phyloP scores from a whole-genome alignment of 2,329 filamentous ascomycete genomes.

The Neonectria faginata region DNA sequence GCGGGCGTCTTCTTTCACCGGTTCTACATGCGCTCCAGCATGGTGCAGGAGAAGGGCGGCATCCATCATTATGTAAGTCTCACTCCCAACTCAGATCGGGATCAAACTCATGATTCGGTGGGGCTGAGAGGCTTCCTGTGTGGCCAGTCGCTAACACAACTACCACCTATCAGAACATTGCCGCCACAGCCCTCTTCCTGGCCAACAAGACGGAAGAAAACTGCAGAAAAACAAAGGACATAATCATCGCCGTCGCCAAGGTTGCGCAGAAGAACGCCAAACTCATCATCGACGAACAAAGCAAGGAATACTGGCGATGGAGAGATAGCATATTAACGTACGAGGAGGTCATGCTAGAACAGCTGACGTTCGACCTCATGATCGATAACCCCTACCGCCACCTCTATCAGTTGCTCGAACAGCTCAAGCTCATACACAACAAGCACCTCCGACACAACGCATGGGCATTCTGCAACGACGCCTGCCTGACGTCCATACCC shows the following conservation, averaged over 20 bases:
- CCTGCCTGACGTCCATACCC: constrained; percentile 84
- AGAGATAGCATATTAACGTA: constrained; percentile 91
- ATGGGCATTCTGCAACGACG: constrained; percentile 96
- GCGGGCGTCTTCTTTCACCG: constrained; percentile 95
- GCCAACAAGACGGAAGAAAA: constrained; percentile 98
- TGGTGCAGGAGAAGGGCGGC: constrained; percentile 79
- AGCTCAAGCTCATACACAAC: constrained; percentile 80
- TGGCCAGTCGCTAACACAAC: constrained; percentile 29
- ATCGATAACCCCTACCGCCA: constrained; percentile 88
- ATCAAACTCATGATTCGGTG: constrained; percentile 6
- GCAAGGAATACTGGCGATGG: constrained; percentile 99
- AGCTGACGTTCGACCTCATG: constrained; percentile 92
- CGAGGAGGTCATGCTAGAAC: constrained; percentile 92
- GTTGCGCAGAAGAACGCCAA: constrained; percentile 95
- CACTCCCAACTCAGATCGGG: background rate
- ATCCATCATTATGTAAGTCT: constrained; percentile 88
- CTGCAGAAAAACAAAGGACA: constrained; percentile 92
- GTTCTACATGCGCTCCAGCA: constrained; percentile 91
- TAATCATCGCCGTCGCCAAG: constrained; percentile 93
- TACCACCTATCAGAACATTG: constrained; percentile 71
- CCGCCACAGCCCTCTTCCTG: constrained; percentile 90
- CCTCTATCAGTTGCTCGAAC: constrained; percentile 83
- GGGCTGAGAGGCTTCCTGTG: constrained; percentile 4
- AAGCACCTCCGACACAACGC: constrained; percentile 85
- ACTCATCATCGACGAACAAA: constrained; percentile 93